Evolutionary conservation across 768 basidiomycete genomes (phyloP), one percentile per base, ranked within the genome.

Genomic region (Lactifluus pinguis): DNA sequence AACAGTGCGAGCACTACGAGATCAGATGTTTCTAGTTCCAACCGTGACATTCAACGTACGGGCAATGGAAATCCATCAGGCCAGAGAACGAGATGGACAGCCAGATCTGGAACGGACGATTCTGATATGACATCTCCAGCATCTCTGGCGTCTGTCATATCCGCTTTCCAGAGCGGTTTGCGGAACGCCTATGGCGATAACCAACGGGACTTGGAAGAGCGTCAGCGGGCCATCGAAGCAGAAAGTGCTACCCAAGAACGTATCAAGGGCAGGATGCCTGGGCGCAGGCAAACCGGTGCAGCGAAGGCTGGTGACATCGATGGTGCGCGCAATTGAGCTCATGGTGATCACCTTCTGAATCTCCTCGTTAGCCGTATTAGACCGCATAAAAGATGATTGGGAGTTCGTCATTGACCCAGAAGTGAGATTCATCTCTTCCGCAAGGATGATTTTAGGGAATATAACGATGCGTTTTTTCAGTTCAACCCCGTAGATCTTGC

Each of bases 401-500:
- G 89, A 90, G 67, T 87, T 92, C 68, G 85, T 93, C 36, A 83
- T 86, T 57, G 83, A 91, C 62, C 81, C 87, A 41, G 87, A 92
- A 72, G 91, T 92, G 71, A 75, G 82, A 67, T 52, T 45, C 49
- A 42, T 34, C 38, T 53, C 55, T 30, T 49, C 39, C 50, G 19
- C n/a, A 29, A 32, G 7, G 21, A 14, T 36, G 36, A 60, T 53
- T 30, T 47, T 6, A 36, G 25, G 56, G 21, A 62, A 47, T 55
- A 45, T 45, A 56, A 57, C 53, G 63, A 49, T 49, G 66, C 66
- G 63, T 62, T 29, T 42, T 57, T 34, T 42, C 67, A 94, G 86
- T 99, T 98, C 74, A 95, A 97, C 70, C 88, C 89, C 51, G 95
- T 97, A 38, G 89, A 95, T 68, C 79, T 98, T 41, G 95, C 97